Base-by-base conservation (phyloP, 805 yeast genomes). In the Cyberlindnera lachancei region DNA sequence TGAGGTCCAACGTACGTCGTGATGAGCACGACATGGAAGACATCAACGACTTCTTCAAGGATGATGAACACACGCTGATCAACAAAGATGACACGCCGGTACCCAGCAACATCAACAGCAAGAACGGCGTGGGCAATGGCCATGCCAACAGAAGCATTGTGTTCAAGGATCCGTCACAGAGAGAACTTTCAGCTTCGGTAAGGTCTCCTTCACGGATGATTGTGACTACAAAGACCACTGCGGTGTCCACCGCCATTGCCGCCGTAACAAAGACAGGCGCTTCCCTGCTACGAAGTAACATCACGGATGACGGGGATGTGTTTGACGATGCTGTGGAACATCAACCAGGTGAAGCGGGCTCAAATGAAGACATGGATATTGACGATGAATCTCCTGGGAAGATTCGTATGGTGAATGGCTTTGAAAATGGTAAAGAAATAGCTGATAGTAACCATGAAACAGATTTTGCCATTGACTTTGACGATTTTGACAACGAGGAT, bases 21-120 rank as follows among this genome's bases (percentile, higher is more conserved):
- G 82, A 79, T 50, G 64, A 66, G 30, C 68, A 74, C 44, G 73
- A 79, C 18, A 69, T 79, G 72, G 88, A 80, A 45, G 80, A 75
- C 44, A 50, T 80, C 12, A 78, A 75, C 41, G 86, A 78, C 35
- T 80, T 79, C 52, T 80, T 79, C 33, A 65, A 63, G 28, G 81
- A 75, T 15, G 41, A 37, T 11, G 35, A 33, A 18, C 25, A 13
- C 17, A 29, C 22, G 12, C 29, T 18, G 18, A 25, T 22, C 5
- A 30, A n/a, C 13, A 30, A 25, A 42, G 21, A 36, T 39, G 13
- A 35, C 42, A n/a, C n/a, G n/a, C 9, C 30, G n/a, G 25, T 23
- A 7, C 11, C 25, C 11, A 23, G 32, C 28, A 14, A 12, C n/a
- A n/a, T n/a, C n/a, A n/a, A n/a, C n/a, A n/a, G n/a, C n/a, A n/a